Percentiles rank a stretch among this genome's conserved stretches.
These are phyloP conservation scores for Ensete glaucum DNA, from an alignment of 176 grass and related monocot genomes.

Conservation along the genomic window DNA sequence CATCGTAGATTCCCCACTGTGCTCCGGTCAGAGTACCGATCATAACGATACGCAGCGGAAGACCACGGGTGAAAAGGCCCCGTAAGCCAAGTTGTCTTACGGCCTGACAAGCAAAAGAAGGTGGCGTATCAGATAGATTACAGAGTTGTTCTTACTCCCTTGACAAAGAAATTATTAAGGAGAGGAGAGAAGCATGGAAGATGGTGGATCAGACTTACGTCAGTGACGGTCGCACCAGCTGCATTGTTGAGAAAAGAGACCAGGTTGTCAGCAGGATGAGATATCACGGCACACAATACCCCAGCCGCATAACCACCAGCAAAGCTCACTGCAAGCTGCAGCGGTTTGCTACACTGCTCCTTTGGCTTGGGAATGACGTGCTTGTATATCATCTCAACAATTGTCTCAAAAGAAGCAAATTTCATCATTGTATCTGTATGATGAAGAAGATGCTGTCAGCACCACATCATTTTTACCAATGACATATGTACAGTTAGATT, in stretches of 20 bases:
- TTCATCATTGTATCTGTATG: constrained; percentile 88
- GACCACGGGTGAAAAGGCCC: constrained; percentile 76
- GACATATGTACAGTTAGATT: no score
- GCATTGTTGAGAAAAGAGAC: constrained; percentile 84
- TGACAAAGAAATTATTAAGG: background rate
- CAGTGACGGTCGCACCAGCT: constrained; percentile 49
- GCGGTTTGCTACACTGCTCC: constrained; percentile 68
- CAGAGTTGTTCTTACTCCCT: background rate
- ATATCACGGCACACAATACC: constrained; percentile 62
- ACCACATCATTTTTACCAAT: no score
- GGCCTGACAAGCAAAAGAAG: constrained; percentile 31
- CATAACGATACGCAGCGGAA: constrained; percentile 85
- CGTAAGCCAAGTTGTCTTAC: constrained; percentile 59
- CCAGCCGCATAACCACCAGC: constrained; percentile 75
- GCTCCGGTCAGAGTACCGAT: constrained; percentile 68
- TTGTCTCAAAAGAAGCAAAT: constrained; percentile 78
- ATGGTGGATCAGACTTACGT: constrained; percentile 35
- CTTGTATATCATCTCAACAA: constrained; percentile 79
- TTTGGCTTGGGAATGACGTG: constrained; percentile 65
- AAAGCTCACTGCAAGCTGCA: constrained; percentile 79
- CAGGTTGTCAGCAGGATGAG: constrained; percentile 87
- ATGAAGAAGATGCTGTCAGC: background rate
- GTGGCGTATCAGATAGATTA: background rate
- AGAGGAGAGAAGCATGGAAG: no score
- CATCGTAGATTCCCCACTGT: constrained; percentile 71